Evolutionary conservation across 2,329 filamentous ascomycete genomes (phyloP).

Genomic region (Exophiala mesophila): DNA sequence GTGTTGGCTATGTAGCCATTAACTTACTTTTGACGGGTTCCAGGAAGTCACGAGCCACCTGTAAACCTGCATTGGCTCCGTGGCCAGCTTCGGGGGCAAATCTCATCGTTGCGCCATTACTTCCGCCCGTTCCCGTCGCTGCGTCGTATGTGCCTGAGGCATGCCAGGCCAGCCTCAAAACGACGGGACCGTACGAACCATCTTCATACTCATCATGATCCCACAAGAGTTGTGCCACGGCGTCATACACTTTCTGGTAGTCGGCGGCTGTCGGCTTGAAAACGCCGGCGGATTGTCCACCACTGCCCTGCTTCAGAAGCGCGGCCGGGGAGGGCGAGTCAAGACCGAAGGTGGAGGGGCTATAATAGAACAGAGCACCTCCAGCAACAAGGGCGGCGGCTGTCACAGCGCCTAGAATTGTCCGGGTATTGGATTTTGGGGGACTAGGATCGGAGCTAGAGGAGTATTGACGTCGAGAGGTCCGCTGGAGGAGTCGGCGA

Average conservation of each 20-base stretch:
- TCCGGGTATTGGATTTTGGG: conserved; percentile 47
- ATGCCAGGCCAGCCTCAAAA: conserved; percentile 91
- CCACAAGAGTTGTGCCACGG: conserved; percentile 71
- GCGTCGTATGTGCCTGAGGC: conserved; percentile 87
- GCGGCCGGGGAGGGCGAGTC: conserved; percentile 44
- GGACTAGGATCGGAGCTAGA: conserved; percentile 58
- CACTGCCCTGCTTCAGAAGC: conserved; percentile 39
- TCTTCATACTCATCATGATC: conserved; percentile 96
- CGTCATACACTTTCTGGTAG: conserved; percentile 93
- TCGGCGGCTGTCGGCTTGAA: conserved; percentile 76
- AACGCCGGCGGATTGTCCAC: conserved; percentile 44
- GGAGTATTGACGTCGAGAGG: conserved; percentile 74
- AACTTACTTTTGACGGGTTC: conserved; percentile 76
- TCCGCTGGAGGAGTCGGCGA: conserved; percentile 66
- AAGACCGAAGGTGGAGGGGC: not conserved
- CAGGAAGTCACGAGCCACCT: conserved; percentile 82
- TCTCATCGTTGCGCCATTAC: conserved; percentile 95
- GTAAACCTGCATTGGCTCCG: conserved; percentile 88
- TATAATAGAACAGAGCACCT: conserved; percentile 59
- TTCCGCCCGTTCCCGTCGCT: conserved; percentile 81
- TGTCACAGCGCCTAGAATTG: conserved; percentile 54
- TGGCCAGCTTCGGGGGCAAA: conserved; percentile 85
- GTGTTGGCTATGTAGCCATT: conserved; percentile 1
- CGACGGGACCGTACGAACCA: conserved; percentile 88
- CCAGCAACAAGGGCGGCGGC: conserved; percentile 58